These are phyloP conservation scores for Blastobotrys serpentis DNA, from an alignment of 1,139 yeast genomes.

Conservation along the genomic window DNA sequence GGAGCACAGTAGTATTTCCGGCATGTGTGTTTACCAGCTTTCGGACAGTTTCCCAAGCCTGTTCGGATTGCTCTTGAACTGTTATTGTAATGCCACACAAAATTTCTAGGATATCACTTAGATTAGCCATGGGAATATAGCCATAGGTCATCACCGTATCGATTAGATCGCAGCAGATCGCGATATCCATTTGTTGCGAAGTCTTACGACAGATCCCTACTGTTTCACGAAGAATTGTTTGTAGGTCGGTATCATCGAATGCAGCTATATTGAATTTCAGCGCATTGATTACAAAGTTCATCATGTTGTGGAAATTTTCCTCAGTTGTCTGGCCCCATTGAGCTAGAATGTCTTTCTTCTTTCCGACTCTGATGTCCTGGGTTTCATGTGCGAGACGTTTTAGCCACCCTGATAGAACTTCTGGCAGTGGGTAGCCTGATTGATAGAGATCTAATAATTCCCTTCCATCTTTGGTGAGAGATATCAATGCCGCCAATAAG, in stretches of 20 bases:
- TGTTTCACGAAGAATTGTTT: constrained; percentile 39
- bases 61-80: constrained; percentile 41
- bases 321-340: constrained; percentile 37
- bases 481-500: constrained; percentile 52
- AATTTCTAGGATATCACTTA: constrained; percentile 46
- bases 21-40: constrained; percentile 42
- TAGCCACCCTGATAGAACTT: constrained; percentile 42
- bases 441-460: constrained; percentile 59
- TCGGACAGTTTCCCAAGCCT: constrained; percentile 43
- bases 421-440: constrained; percentile 46
- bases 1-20: constrained; percentile 39
- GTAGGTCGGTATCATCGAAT: constrained; percentile 46
- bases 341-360: constrained; percentile 32
- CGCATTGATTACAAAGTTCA: constrained; percentile 46
- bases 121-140: constrained; percentile 44
- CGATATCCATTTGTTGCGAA: constrained; percentile 43
- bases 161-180: constrained; percentile 47
- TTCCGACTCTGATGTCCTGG: constrained; percentile 33
- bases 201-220: constrained; percentile 48
- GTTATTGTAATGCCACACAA: constrained; percentile 50
- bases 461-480: constrained; percentile 60
- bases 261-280: constrained; percentile 50
- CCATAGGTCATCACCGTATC: constrained; percentile 51
- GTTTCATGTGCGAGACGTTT: constrained; percentile 36
- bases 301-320: constrained; percentile 37